Conservation (phyloP, 1,284 basidiomycete genomes). For the Papiliotrema fonsecae region DNA sequence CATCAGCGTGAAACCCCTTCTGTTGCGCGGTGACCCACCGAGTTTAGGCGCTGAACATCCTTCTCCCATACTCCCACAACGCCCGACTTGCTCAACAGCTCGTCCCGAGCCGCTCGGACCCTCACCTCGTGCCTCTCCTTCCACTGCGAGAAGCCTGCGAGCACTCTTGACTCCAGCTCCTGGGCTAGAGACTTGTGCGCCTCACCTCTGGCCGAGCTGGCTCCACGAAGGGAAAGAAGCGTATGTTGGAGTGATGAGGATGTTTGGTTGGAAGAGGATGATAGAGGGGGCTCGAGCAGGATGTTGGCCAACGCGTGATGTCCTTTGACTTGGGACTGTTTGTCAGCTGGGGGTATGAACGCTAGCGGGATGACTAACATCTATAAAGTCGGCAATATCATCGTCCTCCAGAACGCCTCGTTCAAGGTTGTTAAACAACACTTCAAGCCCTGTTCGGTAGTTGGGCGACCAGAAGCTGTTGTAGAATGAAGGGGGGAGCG, state of each 20-base stretch:
- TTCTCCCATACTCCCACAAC: slow-evolving; percentile 67
- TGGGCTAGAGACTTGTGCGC: slow-evolving; percentile 35
- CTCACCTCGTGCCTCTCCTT: slow-evolving; percentile 37
- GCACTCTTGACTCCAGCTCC: slow-evolving; percentile 39
- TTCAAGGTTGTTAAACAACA: slow-evolving; percentile 69
- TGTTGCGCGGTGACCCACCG: slow-evolving; percentile 17
- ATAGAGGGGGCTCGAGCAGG: slow-evolving; percentile 28
- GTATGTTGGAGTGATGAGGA: slow-evolving; percentile 40
- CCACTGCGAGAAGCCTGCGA: slow-evolving; percentile 41
- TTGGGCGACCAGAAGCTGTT: slow-evolving; percentile 92
- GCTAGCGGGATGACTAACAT: background rate
- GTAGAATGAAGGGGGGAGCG: slow-evolving; percentile 73
- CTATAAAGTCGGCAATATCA: slow-evolving; percentile 58
- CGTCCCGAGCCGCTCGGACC: slow-evolving; percentile 31
- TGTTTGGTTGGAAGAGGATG: slow-evolving; percentile 16
- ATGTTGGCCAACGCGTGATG: slow-evolving; percentile 54
- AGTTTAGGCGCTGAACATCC: slow-evolving; percentile 34
- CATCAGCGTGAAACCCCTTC: slow-evolving; percentile 5
- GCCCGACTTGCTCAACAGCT: slow-evolving; percentile 53
- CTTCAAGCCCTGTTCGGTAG: slow-evolving; percentile 72
- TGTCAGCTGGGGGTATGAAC: slow-evolving; percentile 47
- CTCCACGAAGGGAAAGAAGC: slow-evolving; percentile 30
- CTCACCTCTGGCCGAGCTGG: slow-evolving; percentile 34
- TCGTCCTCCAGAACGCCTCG: slow-evolving; percentile 65
- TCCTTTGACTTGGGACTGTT: slow-evolving; percentile 52